These are phyloP conservation scores for Paraconiothyrium brasiliense DNA, from an alignment of 2,329 filamentous ascomycete genomes.

Conservation along the genomic window DNA sequence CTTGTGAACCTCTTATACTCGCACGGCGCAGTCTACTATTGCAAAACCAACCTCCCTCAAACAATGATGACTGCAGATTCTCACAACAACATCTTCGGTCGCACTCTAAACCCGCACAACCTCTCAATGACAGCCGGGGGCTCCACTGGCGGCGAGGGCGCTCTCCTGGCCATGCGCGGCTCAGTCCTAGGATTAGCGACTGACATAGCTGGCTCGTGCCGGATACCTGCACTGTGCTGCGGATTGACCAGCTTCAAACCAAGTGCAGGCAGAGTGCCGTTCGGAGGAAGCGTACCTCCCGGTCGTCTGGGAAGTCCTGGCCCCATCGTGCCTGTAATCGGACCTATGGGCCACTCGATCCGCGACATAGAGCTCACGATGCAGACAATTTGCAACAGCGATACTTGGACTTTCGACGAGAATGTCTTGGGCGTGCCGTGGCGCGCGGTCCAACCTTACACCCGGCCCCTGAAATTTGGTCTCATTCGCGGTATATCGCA, in stretches of 20 bases:
- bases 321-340: conserved; percentile 51
- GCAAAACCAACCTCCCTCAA: conserved; percentile 64
- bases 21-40: conserved; percentile 61
- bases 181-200: conserved; percentile 69
- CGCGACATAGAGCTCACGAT: conserved; percentile 56
- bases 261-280: conserved; percentile 62
- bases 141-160: conserved; percentile 72
- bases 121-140: conserved; percentile 69
- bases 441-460: conserved; percentile 43
- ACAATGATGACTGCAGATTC: conserved; percentile 62
- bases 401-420: conserved; percentile 59
- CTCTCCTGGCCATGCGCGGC: conserved; percentile 66
- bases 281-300: conserved; percentile 37
- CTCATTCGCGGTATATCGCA: conserved; percentile 58
- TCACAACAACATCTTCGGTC: conserved; percentile 69
- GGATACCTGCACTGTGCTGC: conserved; percentile 85
- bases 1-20: conserved; percentile 49
- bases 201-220: conserved; percentile 70
- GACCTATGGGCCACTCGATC: conserved; percentile 55
- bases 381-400: conserved; percentile 49
- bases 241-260: conserved; percentile 60
- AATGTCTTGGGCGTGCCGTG: conserved; percentile 57
- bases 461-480: conserved; percentile 56
- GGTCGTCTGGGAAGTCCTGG: conserved; percentile 43
- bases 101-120: conserved; percentile 71